Base-by-base conservation (phyloP, 495 filamentous ascomycete genomes). In the Hyaloscypha hepaticicola region DNA sequence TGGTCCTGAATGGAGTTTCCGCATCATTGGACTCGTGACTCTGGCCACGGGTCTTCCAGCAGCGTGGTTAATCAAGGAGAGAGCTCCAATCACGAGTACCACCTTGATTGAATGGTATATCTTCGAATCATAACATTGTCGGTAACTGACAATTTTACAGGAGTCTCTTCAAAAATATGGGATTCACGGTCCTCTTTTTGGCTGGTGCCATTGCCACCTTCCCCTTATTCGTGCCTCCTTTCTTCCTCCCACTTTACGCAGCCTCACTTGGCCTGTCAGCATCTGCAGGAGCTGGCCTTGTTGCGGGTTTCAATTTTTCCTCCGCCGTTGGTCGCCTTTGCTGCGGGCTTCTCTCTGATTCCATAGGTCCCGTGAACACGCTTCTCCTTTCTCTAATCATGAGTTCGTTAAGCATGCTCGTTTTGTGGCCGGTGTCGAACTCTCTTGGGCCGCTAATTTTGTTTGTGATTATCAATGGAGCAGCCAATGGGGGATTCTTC, bases 401-500 rank as follows among this genome's bases (percentile, higher is more conserved):
- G 53, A 80, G 91, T 61, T 85, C 90, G 3, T 78, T 76, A 5
- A 62, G 83, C 2, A 82, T 86, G 73, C 89, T 88, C 0, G 76
- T 87, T 22, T 68, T 88, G n/a, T 82, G 81, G n/a, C 88, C 85
- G 6, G 55, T 92, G 6, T 76, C 85, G 21, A 82, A 82, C 58
- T 80, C 91, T 9, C 80, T 87, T 67, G 84, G 84, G 3, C 82
- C 88, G 0, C 78, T 91, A 52, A 84, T 89, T 60, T 82, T 91
- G 59, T 94, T 89, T 69, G 82, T 86, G 6, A 72, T 93, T 9
- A 76, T 92, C 16, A 82, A 82, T 27, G 90, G 90, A 14, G 80
- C 79, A 14, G 85, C 91, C 16, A 83, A 87, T 16, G 90, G 90
- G 11, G 85, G 84, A 0, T 89, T 89, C 71, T 93, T 89, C 87